phyloP scores from a whole-genome alignment of 306 rosid genomes.

The Sesbania bispinosa region DNA sequence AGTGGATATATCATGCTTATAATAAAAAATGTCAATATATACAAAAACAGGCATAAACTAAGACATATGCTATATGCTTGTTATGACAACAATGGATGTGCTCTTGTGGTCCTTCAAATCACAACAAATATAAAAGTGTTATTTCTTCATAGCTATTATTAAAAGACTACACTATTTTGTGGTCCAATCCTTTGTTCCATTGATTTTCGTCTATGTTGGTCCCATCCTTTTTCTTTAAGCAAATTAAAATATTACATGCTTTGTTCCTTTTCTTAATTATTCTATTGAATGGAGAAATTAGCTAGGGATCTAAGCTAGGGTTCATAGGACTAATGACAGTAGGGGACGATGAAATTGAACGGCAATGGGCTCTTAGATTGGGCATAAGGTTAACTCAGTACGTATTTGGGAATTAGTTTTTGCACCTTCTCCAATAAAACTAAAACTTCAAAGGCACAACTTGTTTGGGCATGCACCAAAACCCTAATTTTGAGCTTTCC shows the following conservation, averaged over 20 bases:
- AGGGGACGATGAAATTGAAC: constrained; percentile 22
- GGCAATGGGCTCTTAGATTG: constrained; percentile 1
- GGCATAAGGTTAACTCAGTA: constrained; percentile 9
- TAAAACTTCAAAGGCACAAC: neutral
- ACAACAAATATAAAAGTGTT: neutral
- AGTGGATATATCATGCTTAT: constrained; percentile 7
- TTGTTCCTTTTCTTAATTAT: neutral
- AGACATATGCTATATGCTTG: constrained; percentile 18
- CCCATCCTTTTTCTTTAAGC: constrained; percentile 22
- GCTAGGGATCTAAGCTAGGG: constrained; percentile 21
- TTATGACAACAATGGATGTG: constrained; percentile 30
- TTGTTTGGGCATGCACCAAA: constrained; percentile 7
- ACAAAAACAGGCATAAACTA: constrained; percentile 29
- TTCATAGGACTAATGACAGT: neutral
- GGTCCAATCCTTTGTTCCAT: constrained; percentile 30
- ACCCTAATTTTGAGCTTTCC: constrained; percentile 15
- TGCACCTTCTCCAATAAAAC: too few species aligned
- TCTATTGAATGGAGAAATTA: neutral
- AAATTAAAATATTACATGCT: neutral
- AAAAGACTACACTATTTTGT: constrained; percentile 20
- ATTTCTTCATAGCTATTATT: constrained; percentile 9
- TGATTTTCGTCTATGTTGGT: neutral
- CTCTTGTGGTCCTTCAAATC: constrained; percentile 36
- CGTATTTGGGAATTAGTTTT: too few species aligned
- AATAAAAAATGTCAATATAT: neutral